Evolutionary conservation across 805 yeast species (phyloP).

Genomic region (Torulaspora franciscae): DNA sequence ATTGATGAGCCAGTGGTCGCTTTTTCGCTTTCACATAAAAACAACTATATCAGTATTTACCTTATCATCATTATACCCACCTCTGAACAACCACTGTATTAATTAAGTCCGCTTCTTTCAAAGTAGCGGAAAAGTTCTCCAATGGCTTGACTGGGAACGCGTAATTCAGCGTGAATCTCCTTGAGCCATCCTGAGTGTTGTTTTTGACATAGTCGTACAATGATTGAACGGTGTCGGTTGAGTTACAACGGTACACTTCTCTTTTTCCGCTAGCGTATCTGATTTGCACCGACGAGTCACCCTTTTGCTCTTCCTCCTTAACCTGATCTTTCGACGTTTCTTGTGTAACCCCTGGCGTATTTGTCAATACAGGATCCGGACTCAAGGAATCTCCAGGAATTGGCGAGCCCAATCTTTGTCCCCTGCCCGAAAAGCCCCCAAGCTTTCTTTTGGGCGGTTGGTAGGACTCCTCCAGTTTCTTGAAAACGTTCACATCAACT

Average conservation of each 20-base stretch:
- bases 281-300: conserved; percentile 75
- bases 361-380: conserved; percentile 18
- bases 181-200: conserved; percentile 40
- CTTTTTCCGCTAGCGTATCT: conserved; percentile 80
- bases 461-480: conserved; percentile 77
- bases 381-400: conserved; percentile 61
- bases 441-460: conserved; percentile 56
- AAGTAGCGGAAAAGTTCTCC: conserved; percentile 49
- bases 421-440: conserved; percentile 73
- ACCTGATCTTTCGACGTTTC: conserved; percentile 24
- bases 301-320: conserved; percentile 35
- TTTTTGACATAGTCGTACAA: conserved; percentile 65
- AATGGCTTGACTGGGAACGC: conserved; percentile 80
- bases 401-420: conserved; percentile 85
- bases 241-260: conserved; percentile 55
- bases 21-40: neutral
- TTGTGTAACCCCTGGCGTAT: conserved; percentile 14
- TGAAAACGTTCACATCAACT: conserved; percentile 83
- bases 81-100: conserved; percentile 89
- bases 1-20: neutral
- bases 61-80: conserved; percentile 44
- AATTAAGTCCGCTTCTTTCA: conserved; percentile 69
- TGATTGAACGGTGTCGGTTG: conserved; percentile 57
- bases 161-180: conserved; percentile 63
- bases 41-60: conserved; percentile 5